A percentile compares a stretch with the other conserved stretches of the same genome.
These are phyloP conservation scores for Spergularia azorica DNA, from an alignment of 179 eudicot genomes.

Conservation along the genomic window DNA sequence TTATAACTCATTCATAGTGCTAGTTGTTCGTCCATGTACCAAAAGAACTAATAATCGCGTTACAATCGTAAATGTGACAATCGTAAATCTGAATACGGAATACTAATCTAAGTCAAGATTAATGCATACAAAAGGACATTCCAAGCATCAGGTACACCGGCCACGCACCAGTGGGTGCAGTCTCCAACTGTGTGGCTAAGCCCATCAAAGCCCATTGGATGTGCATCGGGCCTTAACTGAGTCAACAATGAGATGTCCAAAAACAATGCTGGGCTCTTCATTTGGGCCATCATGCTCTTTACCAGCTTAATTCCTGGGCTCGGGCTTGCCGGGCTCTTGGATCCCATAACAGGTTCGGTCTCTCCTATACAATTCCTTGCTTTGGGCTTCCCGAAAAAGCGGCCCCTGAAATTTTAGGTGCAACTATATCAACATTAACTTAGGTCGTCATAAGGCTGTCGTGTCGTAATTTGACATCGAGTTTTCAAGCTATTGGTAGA, in stretches of 20 bases:
- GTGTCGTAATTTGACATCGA: too few relatives aligned
- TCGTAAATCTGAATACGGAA: too few relatives aligned
- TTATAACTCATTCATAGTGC: too few relatives aligned
- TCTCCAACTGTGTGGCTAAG: conserved; percentile 15
- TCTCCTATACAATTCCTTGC: conserved; percentile 21
- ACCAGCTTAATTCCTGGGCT: conserved; percentile 21
- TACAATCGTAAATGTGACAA: too few relatives aligned
- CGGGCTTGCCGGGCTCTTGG: conserved; percentile 18
- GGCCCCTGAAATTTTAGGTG: conserved; percentile 14
- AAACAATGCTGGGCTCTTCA: conserved; percentile 26
- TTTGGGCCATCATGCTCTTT: conserved; percentile 23
- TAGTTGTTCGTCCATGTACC: too few relatives aligned
- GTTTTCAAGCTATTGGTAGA: too few relatives aligned
- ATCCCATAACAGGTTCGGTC: conserved; percentile 8
- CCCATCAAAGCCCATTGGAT: conserved; percentile 13
- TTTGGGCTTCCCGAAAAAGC: conserved; percentile 16
- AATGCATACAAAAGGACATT: conserved; percentile 25
- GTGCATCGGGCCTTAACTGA: conserved; percentile 33
- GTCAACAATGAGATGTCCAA: conserved; percentile 27
- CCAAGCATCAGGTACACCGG: conserved; percentile 38
- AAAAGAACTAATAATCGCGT: too few relatives aligned
- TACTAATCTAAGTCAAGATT: not conserved
- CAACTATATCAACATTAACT: not conserved
- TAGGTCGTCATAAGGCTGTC: too few relatives aligned
- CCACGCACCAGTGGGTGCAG: conserved; percentile 40